Evolutionary conservation across 768 basidiomycete genomes (phyloP), one percentile per base, ranked within the genome.

Genomic region (Nevesoporus exiguus): DNA sequence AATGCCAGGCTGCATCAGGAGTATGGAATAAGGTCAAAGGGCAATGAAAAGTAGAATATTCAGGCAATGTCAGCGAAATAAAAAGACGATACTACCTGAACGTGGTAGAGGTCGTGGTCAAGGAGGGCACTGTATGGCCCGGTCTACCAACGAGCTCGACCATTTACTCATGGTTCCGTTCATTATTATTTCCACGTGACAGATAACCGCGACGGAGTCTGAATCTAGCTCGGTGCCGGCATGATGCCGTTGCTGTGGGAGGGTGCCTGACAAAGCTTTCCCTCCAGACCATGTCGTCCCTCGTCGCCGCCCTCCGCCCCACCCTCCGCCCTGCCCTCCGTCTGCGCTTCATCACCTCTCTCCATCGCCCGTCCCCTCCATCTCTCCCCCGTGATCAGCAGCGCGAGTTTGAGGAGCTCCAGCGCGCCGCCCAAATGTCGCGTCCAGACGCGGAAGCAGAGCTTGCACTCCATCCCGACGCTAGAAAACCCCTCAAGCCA

Each of bases 381-480:
- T 80, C 88, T 0, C 80, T 96, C 14, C 88, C 93, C 1, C 75
- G 74, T 2, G 78, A 81, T 24, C 80, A 90, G 53, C 93, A 96
- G 66, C 83, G 82, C 50, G 90, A 94, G 69, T 95, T 95, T 54
- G 91, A 96, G 66, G 79, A 84, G n/a, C 85, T 93, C 33, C 79
- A 86, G 58, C 80, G 85, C 19, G 74, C 71, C n/a, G 82, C 83
- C 1, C 82, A 82, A 57, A 68, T 71, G 3, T 46, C 57, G 4
- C 50, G 53, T 33, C 54, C 61, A 31, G 73, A 78, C 30, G 63
- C 72, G 2, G 77, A 75, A 47, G 59, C 71, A 36, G 72, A 76
- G 27, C 73, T 79, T 19, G 73, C 80, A 2, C 63, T 82, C 41
- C 90, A 93, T 63, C 88, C 89, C 2, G 89, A 93, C 64, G 81